These are phyloP conservation scores for Adansonia madagascariensis DNA, from an alignment of 441 rosid species.

Conservation along the genomic window DNA sequence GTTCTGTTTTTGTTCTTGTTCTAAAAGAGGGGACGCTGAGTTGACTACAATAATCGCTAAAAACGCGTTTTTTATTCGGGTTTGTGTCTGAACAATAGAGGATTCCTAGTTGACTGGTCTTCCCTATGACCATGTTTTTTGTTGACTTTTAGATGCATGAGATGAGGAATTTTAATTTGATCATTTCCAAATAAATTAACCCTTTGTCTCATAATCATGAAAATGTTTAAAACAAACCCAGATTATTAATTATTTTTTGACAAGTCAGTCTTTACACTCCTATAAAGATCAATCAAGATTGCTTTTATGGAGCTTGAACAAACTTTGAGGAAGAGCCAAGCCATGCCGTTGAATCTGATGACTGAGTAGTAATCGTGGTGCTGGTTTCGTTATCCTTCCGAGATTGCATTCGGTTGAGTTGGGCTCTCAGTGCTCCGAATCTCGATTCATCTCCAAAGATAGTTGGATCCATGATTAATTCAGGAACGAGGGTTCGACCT, in stretches of 20 bases:
- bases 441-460: conserved; percentile 22
- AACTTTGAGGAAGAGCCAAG: neutral
- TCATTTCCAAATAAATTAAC: neutral
- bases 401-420: neutral
- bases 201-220: neutral
- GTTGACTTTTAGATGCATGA: conserved; percentile 20
- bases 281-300: neutral
- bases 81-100: conserved; percentile 24
- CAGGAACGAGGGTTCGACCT: conserved; percentile 49
- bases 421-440: conserved; percentile 17
- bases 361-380: neutral
- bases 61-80: conserved; percentile 45
- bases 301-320: neutral
- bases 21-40: conserved; percentile 14
- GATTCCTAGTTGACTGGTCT: conserved; percentile 54
- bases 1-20: conserved; percentile 28
- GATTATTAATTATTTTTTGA: neutral
- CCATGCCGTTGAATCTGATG: neutral
- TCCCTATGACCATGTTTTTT: conserved; percentile 7
- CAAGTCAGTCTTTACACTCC: neutral
- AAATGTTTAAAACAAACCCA: neutral
- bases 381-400: neutral
- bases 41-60: conserved; percentile 45
- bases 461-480: conserved; percentile 31
- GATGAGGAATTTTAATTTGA: neutral